These are phyloP conservation scores for Selaginella tamariscina DNA, from an alignment of 75 land plant species.

Conservation along the genomic window DNA sequence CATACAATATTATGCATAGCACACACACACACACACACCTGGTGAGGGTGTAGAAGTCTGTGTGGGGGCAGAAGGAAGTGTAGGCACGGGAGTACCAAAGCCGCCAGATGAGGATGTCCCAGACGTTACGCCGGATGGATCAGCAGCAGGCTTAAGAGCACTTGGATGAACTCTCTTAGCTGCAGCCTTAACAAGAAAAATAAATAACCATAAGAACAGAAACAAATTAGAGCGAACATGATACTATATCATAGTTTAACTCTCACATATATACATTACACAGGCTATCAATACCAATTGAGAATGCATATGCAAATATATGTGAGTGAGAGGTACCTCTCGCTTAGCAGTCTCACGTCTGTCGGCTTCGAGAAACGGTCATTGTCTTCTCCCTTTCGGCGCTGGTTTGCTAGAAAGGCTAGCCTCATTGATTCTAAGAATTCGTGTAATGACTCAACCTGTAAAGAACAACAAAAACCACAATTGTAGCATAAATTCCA, in stretches of 20 bases:
- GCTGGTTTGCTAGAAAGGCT: constrained; percentile 71
- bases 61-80: neutral
- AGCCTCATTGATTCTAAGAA: constrained; percentile 66
- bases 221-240: no score
- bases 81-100: neutral
- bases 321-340: no score
- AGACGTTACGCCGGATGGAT: neutral
- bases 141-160: neutral
- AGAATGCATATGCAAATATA: no score
- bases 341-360: constrained; percentile 71
- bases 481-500: no score
- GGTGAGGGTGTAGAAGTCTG: no score
- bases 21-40: no score
- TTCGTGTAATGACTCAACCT: constrained; percentile 91
- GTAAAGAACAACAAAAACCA: neutral
- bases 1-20: no score
- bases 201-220: no score
- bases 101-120: neutral
- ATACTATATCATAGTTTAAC: no score
- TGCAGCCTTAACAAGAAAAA: no score
- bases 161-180: constrained; percentile 87
- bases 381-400: constrained; percentile 58
- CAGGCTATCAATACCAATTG: no score
- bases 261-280: no score
- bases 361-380: constrained; percentile 93